phyloP scores from a whole-genome alignment of 1,284 basidiomycete genomes.

The Hemileccinum hortonii region DNA sequence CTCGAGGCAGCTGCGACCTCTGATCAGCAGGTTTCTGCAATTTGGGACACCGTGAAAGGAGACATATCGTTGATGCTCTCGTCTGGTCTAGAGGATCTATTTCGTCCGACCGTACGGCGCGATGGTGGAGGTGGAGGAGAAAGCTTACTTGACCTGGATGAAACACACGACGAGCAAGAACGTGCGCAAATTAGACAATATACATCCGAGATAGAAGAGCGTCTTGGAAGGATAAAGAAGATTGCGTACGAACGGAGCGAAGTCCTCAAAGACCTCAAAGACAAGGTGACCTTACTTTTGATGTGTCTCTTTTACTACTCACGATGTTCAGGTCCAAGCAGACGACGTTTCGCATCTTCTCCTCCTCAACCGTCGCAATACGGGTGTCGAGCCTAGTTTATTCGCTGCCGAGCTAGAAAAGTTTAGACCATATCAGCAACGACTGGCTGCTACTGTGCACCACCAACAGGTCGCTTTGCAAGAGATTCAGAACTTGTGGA shows the following conservation, averaged over 20 bases:
- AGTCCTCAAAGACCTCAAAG: conserved; percentile 90
- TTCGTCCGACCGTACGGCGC: conserved; percentile 59
- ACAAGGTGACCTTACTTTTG: conserved; percentile 57
- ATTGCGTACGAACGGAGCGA: conserved; percentile 84
- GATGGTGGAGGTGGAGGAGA: conserved; percentile 47
- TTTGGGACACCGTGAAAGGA: conserved; percentile 74
- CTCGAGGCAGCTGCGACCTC: conserved; percentile 78
- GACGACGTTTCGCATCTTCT: conserved; percentile 97
- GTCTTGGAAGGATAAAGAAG: conserved; percentile 74
- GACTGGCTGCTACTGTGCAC: conserved; percentile 73
- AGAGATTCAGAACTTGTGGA: conserved; percentile 71
- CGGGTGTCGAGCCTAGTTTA: conserved; percentile 80
- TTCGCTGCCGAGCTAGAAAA: conserved; percentile 95
- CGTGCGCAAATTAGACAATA: conserved; percentile 64
- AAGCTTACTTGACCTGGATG: conserved; percentile 70
- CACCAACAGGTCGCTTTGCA: conserved; percentile 73
- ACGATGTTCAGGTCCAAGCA: conserved; percentile 69
- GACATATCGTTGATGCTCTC: conserved; percentile 72
- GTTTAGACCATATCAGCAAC: conserved; percentile 87
- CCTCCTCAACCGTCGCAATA: conserved; percentile 86
- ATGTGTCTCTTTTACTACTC: not conserved
- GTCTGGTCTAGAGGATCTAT: conserved; percentile 68
- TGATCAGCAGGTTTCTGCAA: conserved; percentile 70
- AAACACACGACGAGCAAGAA: conserved; percentile 67
- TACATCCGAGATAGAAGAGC: conserved; percentile 76